Evolutionary conservation across 345 rosid genomes (phyloP).

Genomic region (Gossypium australe): DNA sequence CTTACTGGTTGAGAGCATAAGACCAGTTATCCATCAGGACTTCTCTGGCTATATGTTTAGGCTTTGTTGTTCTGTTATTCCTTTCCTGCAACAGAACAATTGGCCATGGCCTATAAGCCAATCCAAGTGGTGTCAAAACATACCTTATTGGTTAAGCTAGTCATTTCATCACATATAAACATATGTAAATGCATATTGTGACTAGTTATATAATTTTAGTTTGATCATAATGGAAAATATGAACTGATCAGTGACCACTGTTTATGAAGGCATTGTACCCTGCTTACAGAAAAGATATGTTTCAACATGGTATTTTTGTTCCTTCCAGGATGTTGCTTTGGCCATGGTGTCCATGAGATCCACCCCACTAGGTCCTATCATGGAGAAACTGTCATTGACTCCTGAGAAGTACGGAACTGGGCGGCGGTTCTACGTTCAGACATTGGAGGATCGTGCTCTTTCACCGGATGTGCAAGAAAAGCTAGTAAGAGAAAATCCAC

Average conservation of each 20-base stretch:
- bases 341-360: constrained; percentile 96
- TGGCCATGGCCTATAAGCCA: background rate
- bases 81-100: background rate
- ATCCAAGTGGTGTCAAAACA: background rate
- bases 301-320: constrained; percentile 7
- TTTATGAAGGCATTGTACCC: no score
- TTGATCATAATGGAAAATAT: background rate
- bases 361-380: constrained; percentile 76
- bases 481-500: constrained; percentile 82
- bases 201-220: no score
- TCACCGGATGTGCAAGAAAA: constrained; percentile 94
- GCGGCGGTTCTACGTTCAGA: constrained; percentile 77
- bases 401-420: constrained; percentile 63
- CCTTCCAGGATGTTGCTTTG: constrained; percentile 79
- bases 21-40: background rate
- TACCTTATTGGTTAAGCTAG: background rate
- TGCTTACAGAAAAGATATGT: background rate
- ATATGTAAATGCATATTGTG: no score
- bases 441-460: constrained; percentile 83
- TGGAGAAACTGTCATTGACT: constrained; percentile 72
- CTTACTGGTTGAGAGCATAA: constrained; percentile 1
- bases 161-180: background rate
- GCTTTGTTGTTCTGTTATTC: background rate
- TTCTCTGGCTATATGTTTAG: background rate
- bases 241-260: background rate